These are phyloP conservation scores for Gracilaria domingensis DNA, from an alignment of 23 red algal species.

Conservation along the genomic window DNA sequence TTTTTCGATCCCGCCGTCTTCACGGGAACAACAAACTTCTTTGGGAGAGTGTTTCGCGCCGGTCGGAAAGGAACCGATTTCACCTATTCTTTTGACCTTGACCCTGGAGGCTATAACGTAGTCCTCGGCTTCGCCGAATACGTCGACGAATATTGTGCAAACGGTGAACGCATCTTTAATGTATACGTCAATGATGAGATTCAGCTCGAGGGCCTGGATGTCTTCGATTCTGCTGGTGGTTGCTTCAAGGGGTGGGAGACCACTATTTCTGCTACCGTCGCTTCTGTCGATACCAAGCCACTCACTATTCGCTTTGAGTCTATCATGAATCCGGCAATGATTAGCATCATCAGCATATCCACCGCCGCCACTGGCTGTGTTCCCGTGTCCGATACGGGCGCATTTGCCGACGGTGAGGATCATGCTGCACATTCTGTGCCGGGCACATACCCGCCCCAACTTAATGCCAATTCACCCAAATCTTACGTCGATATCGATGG, in stretches of 20 bases:
- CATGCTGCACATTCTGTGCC: slow-evolving; percentile 73
- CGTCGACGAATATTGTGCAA: slow-evolving; percentile 1
- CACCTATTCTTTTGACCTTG: slow-evolving; percentile 46
- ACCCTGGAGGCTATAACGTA: slow-evolving; percentile 59
- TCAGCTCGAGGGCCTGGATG: slow-evolving; percentile 41
- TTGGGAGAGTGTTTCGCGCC: not conserved
- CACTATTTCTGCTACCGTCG: slow-evolving; percentile 8
- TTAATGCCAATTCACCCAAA: slow-evolving; percentile 53
- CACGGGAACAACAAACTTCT: not conserved
- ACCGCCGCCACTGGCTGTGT: not conserved
- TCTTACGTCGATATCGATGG: slow-evolving; percentile 68
- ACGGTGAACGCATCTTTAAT: slow-evolving; percentile 64
- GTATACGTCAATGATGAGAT: slow-evolving; percentile 59
- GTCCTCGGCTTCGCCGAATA: slow-evolving; percentile 62
- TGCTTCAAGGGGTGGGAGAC: slow-evolving; percentile 22
- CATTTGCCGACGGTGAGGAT: slow-evolving; percentile 24
- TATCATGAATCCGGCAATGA: slow-evolving; percentile 28
- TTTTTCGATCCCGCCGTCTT: not conserved
- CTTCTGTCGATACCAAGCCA: slow-evolving; percentile 8
- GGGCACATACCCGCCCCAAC: slow-evolving; percentile 57
- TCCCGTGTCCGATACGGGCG: not conserved
- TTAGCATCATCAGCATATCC: slow-evolving; percentile 35
- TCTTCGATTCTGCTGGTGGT: slow-evolving; percentile 19
- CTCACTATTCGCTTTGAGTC: slow-evolving; percentile 29
- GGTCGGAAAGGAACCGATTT: slow-evolving; percentile 37